Evolutionary conservation across 345 rosid genomes (phyloP).

Genomic region (Pistacia integerrima): DNA sequence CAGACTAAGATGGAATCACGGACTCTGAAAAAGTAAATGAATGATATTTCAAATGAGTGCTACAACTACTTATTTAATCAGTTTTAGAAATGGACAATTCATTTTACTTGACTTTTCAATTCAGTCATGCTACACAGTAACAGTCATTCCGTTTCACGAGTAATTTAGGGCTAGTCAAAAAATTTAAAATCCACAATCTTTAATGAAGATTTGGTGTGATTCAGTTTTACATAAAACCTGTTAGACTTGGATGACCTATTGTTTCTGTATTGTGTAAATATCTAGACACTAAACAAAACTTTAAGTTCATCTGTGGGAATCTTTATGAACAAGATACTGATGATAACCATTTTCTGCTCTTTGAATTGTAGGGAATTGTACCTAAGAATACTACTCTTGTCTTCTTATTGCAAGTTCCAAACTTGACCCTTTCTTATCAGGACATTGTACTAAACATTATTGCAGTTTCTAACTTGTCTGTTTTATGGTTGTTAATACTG

Average conservation of each 20-base stretch:
- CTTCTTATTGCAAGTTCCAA: neutral
- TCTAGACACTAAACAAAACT: too few species aligned
- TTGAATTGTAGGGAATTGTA: neutral
- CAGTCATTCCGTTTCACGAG: neutral
- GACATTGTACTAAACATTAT: neutral
- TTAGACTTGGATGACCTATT: neutral
- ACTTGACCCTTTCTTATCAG: neutral
- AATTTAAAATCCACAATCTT: neutral
- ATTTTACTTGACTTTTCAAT: neutral
- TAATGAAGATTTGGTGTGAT: neutral
- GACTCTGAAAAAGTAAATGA: too few species aligned
- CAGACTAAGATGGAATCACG: neutral
- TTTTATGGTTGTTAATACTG: slow-evolving; percentile 5
- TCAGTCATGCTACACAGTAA: neutral
- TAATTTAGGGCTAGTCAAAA: neutral
- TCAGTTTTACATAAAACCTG: neutral
- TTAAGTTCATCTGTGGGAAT: neutral
- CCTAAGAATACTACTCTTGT: neutral
- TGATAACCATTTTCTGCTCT: neutral
- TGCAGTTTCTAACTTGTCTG: slow-evolving; percentile 8
- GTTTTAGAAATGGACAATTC: neutral
- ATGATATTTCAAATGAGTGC: neutral
- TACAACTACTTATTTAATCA: neutral
- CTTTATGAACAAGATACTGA: neutral
- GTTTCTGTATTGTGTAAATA: too few species aligned